These are phyloP conservation scores for Trametes polyzona DNA, from an alignment of 1,284 basidiomycete genomes.

Conservation along the genomic window DNA sequence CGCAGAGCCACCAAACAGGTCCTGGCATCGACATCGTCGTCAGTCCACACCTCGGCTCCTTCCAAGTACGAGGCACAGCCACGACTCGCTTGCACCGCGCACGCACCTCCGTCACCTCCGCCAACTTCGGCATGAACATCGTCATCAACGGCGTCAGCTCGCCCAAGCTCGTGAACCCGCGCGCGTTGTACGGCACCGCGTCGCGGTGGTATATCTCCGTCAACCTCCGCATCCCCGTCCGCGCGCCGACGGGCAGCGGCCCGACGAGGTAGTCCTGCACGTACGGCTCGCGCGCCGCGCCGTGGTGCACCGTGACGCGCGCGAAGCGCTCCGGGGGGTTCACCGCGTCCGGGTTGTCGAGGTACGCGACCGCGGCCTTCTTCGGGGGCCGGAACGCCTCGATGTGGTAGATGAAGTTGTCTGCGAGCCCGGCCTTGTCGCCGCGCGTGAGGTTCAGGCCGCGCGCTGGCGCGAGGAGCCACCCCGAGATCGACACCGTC, in stretches of 20 bases:
- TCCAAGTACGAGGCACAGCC: slow-evolving; percentile 4
- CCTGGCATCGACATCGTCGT: slow-evolving; percentile 34
- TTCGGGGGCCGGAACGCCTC: slow-evolving; percentile 56
- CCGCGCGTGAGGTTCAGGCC: slow-evolving; percentile 52
- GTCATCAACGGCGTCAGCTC: slow-evolving; percentile 43
- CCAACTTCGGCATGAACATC: slow-evolving; percentile 37
- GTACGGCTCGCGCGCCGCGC: slow-evolving; percentile 44
- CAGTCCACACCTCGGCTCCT: too few species aligned
- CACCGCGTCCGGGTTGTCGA: slow-evolving; percentile 38
- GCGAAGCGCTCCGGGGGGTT: slow-evolving; percentile 43
- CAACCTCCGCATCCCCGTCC: slow-evolving; percentile 43
- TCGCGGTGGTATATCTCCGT: slow-evolving; percentile 56
- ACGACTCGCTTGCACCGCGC: slow-evolving; percentile 16
- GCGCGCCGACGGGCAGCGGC: slow-evolving; percentile 49
- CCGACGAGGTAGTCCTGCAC: slow-evolving; percentile 61
- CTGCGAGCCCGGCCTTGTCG: slow-evolving; percentile 38
- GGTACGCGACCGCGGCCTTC: slow-evolving; percentile 50
- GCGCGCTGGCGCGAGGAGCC: slow-evolving; percentile 48
- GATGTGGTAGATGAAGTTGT: slow-evolving; percentile 55
- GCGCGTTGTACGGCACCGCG: slow-evolving; percentile 55
- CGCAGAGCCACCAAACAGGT: slow-evolving; percentile 47
- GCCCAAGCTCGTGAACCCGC: slow-evolving; percentile 41
- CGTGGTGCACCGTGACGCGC: slow-evolving; percentile 58
- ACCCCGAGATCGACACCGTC: slow-evolving; percentile 46
- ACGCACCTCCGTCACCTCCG: slow-evolving; percentile 46